phyloP scores from a whole-genome alignment of 2,329 filamentous ascomycete genomes.

The Knoxdaviesia proteae region DNA sequence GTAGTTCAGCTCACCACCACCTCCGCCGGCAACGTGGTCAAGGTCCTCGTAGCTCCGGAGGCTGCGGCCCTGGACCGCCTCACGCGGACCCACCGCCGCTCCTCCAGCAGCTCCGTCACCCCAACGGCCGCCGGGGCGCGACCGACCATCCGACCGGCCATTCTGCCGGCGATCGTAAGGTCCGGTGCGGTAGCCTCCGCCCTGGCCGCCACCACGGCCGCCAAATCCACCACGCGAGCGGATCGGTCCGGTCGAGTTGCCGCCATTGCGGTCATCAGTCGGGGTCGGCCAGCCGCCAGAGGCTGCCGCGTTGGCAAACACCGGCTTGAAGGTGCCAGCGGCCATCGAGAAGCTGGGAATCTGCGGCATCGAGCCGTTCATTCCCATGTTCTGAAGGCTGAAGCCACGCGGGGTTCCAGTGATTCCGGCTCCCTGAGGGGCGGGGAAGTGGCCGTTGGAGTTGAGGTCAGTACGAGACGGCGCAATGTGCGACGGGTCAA shows the following conservation, averaged over 20 bases:
- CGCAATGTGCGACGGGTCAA: slow-evolving; percentile 86
- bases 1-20: slow-evolving; percentile 77
- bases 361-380: slow-evolving; percentile 32
- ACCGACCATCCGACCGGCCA: slow-evolving; percentile 27
- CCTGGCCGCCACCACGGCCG: slow-evolving; percentile 17
- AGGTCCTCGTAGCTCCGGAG: slow-evolving; percentile 96
- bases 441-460: slow-evolving; percentile 86
- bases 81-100: slow-evolving; percentile 62
- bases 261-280: slow-evolving; percentile 33
- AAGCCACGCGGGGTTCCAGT: slow-evolving; percentile 82
- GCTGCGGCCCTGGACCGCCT: slow-evolving; percentile 80
- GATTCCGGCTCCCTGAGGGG: slow-evolving; percentile 51
- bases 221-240: slow-evolving; percentile 40
- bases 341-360: slow-evolving; percentile 37
- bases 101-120: slow-evolving; percentile 55
- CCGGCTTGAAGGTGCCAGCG: slow-evolving; percentile 25
- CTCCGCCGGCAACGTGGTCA: slow-evolving; percentile 59
- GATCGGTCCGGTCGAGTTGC: slow-evolving; percentile 31
- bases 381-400: slow-evolving; percentile 51
- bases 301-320: slow-evolving; percentile 27
- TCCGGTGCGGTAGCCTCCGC: slow-evolving; percentile 39
- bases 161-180: slow-evolving; percentile 53
- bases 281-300: slow-evolving; percentile 26
- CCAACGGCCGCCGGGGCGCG: slow-evolving; percentile 35
- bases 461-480: slow-evolving; percentile 85